Evolutionary conservation across 805 yeast genomes (phyloP).

Genomic region (Saitoella complicata): DNA sequence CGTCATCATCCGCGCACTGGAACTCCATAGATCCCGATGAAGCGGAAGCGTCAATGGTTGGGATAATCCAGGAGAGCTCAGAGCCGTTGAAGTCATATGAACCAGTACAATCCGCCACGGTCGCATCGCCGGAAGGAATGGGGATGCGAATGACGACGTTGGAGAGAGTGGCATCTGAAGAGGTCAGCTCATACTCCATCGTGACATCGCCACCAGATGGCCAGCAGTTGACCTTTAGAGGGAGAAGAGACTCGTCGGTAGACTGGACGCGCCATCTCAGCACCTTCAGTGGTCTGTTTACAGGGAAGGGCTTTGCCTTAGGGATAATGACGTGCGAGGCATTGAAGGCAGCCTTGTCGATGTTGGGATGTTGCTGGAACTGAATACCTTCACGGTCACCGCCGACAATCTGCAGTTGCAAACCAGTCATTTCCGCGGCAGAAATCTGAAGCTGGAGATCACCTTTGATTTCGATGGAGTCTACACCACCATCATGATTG

Average conservation of each 20-base stretch:
- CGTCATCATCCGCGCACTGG: no score
- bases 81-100: no score
- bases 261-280: constrained; percentile 66
- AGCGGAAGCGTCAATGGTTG: no score
- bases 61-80: no score
- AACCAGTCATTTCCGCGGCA: constrained; percentile 12
- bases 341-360: constrained; percentile 60
- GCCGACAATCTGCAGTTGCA: constrained; percentile 28
- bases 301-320: constrained; percentile 80
- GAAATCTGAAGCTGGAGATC: constrained; percentile 77
- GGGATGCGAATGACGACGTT: constrained; percentile 50
- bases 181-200: constrained; percentile 67
- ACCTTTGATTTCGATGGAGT: constrained; percentile 65
- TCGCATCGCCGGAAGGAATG: constrained; percentile 39
- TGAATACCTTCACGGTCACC: constrained; percentile 39
- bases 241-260: constrained; percentile 27
- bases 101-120: no score
- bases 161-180: constrained; percentile 31
- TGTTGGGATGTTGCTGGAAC: constrained; percentile 92
- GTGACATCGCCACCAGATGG: constrained; percentile 57
- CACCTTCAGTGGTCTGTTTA: constrained; percentile 80
- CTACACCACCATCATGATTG: constrained; percentile 58
- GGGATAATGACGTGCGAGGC: constrained; percentile 44
- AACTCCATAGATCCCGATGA: no score
- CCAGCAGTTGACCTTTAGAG: constrained; percentile 75